Evolutionary conservation across 352 stramenopile genomes (phyloP), one percentile per base, ranked within the genome.

Genomic region (Phytophthora hybrid): DNA sequence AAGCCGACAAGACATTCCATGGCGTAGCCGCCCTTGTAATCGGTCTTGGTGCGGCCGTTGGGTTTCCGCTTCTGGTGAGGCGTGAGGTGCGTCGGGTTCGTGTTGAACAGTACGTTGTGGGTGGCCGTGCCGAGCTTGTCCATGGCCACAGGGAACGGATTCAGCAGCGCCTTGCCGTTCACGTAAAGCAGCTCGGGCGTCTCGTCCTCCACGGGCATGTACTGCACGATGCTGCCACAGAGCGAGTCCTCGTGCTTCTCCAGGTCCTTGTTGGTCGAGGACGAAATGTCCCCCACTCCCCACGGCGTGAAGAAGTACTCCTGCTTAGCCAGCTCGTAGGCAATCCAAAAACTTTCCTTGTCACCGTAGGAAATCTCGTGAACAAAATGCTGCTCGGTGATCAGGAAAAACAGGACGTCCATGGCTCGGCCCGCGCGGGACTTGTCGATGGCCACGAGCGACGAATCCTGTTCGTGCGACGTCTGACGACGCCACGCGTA

Each of bases 391-490:
- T 80, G 63, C 19, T 78, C 57, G 1, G 77, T 85, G 63, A 89
- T 87, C 34, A 92, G 70, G 62, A 78, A 87, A 69, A 81, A 86
- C 51, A 89, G 70, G 46, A 87, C 58, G 19, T 87, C 62, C 62
- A 87, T 64, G 3, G 78, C 78, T 32, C 75, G 55, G 0, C 79
- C 80, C 0, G 76, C 66, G 3, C 72, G 64, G 1, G 73, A 53
- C 69, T 91, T 91, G 64, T 89, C 78, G 37, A 91, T 79, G 2
- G 68, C 64, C 13, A 91, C 79, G 9, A 91, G 70, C 0, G 83
- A 91, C 49, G 83, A 91, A 51, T 91, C 83, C 72, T 85, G 76
- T 55, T 91, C 83, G 55, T 88, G 81, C n/a, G 72, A 82, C 21
- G 73, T 79, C 54, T 80, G 46, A 0, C 77, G 46, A 7, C 73